Conservation (phyloP, 345 rosid genomes). For the Hibiscus tridactylites region DNA sequence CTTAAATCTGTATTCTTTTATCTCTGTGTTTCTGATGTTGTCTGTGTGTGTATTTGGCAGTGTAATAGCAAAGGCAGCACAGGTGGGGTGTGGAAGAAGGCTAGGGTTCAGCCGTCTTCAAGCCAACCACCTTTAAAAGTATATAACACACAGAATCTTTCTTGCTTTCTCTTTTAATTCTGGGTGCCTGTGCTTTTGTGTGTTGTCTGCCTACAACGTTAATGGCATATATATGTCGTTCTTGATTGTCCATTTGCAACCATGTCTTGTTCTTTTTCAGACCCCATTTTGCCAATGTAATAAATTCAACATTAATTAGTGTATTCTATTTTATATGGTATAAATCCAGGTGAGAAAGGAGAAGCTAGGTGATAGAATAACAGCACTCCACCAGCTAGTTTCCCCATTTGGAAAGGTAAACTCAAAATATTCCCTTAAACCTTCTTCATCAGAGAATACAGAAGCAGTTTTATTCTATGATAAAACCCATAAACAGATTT, state of each 20-base stretch:
- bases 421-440: neutral
- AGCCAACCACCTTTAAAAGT: constrained; percentile 36
- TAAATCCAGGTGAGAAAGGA: constrained; percentile 39
- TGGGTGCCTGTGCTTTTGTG: constrained; percentile 5
- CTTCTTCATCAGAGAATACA: constrained; percentile 1
- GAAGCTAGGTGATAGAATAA: constrained; percentile 42
- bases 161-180: constrained; percentile 1
- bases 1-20: neutral
- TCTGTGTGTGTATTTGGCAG: constrained; percentile 11
- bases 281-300: neutral
- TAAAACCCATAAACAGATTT: constrained; percentile 11
- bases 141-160: neutral
- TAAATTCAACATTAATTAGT: no score
- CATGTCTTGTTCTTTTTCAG: constrained; percentile 14
- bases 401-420: constrained; percentile 50
- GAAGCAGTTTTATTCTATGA: constrained; percentile 2
- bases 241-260: constrained; percentile 19
- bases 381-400: constrained; percentile 47
- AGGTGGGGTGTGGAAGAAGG: constrained; percentile 36
- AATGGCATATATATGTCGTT: constrained; percentile 7
- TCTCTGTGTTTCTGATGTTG: neutral
- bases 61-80: constrained; percentile 29
- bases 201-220: neutral
- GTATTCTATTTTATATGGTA: no score
- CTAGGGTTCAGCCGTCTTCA: constrained; percentile 41